Evolutionary conservation across 257 asterid genomes (phyloP), one percentile per base, ranked within the genome.

Genomic region (Petrea volubilis): DNA sequence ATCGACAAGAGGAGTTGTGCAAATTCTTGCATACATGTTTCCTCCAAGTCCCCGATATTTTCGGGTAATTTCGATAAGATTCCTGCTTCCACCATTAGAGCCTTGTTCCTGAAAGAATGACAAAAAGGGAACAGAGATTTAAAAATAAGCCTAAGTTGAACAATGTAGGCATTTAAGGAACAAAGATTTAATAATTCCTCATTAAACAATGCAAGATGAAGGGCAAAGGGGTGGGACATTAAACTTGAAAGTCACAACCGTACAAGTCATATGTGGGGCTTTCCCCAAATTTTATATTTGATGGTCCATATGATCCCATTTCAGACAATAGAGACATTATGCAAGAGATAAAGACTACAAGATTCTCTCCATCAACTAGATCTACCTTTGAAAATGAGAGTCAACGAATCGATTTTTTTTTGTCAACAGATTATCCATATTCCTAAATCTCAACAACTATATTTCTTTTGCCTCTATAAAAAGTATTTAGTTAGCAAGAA

Each of bases 11-110:
- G 80, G 53, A 94, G 90, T 17, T 82, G 79, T 49, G 91, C 86
- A 52, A 82, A 76, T 61, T 85, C 95, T 70, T 76, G 82, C 77
- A 70, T 86, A 0, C 73, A 43, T 28, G 78, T 28, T 81, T 84
- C 95, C 9, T 85, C 95, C 25, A 79, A 53, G 9, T 21, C 62
- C 38, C 53, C 79, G 2, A 68, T 21, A 38, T 82, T 79, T 29
- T 52, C 46, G 0, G 98, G 94, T 78, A 94, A 49, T 72, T 64
- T 85, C 27, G 91, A 78, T 20, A 91, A 59, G 68, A 94, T 79
- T 74, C 98, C 96, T 40, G 97, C 87, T 72, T 91, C 97, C 73
- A 94, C 88, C 88, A 94, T 89, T 18, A 82, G 78, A 79, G 87
- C 87, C 83, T 89, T 94, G 95, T 87, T 94, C 80, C 98, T 94